phyloP scores from a whole-genome alignment of 2,329 filamentous ascomycete genomes.

The Cladophialophora exuberans region DNA sequence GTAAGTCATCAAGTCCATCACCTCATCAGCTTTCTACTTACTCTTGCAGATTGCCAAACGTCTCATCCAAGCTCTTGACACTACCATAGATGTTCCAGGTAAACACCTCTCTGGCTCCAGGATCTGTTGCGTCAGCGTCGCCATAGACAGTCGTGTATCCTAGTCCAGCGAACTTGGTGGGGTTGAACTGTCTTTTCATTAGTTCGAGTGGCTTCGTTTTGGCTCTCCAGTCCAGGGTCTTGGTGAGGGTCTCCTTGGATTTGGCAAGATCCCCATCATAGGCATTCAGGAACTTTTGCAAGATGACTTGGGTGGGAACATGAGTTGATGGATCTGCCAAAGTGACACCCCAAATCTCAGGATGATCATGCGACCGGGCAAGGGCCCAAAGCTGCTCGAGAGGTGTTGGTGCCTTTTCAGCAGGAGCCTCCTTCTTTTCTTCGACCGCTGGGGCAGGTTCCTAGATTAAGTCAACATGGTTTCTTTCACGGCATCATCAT shows the following conservation, averaged over 20 bases:
- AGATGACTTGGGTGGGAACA: conserved; percentile 77
- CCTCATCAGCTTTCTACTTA: conserved; percentile 49
- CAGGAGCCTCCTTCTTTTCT: conserved; percentile 7
- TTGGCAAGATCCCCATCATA: conserved; percentile 76
- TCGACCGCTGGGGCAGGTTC: conserved; percentile 15
- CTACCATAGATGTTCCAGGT: conserved; percentile 94
- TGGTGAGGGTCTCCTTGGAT: conserved; percentile 75
- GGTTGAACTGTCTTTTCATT: conserved; percentile 65
- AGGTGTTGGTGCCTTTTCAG: conserved; percentile 19
- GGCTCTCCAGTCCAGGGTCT: conserved; percentile 82
- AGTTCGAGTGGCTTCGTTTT: conserved; percentile 71
- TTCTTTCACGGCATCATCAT: background rate
- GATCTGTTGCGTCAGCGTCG: conserved; percentile 34
- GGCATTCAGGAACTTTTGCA: conserved; percentile 92
- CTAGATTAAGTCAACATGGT: conserved; percentile 6
- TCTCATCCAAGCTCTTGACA: conserved; percentile 77
- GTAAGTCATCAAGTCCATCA: background rate
- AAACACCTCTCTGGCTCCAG: conserved; percentile 63
- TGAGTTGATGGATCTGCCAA: conserved; percentile 56
- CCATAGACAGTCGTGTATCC: conserved; percentile 78
- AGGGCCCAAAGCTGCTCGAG: conserved; percentile 31
- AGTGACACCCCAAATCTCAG: conserved; percentile 85
- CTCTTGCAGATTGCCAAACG: conserved; percentile 82
- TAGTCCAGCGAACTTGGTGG: conserved; percentile 72
- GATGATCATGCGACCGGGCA: conserved; percentile 54